Conservation (phyloP, 345 rosid genomes). For the Populus simonii region DNA sequence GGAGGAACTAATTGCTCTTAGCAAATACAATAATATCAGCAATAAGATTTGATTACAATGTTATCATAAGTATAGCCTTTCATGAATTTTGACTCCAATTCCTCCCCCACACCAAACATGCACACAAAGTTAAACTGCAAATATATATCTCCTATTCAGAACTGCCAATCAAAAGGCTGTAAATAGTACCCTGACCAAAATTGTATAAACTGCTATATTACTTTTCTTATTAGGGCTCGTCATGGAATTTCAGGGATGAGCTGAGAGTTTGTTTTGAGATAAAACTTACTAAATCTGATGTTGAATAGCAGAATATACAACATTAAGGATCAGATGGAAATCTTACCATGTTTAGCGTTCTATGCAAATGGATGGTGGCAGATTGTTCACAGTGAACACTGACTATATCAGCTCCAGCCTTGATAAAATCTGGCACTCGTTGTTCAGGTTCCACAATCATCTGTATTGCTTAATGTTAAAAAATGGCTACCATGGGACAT, state of each 20-base stretch:
- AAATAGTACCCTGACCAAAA: neutral
- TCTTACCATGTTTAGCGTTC: conserved; percentile 68
- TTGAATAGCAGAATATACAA: neutral
- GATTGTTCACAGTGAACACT: conserved; percentile 96
- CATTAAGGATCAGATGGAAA: conserved; percentile 4
- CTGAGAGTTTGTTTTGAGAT: neutral
- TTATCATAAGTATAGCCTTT: too few relatives aligned
- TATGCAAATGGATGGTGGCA: conserved; percentile 95
- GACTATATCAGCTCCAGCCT: conserved; percentile 98
- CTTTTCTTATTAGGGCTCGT: neutral
- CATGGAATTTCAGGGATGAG: neutral
- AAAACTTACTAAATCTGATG: neutral
- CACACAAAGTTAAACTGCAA: neutral
- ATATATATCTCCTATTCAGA: neutral
- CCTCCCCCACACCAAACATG: too few relatives aligned
- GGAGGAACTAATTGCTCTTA: conserved; percentile 1
- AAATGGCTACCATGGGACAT: neutral
- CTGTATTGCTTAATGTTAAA: conserved; percentile 39
- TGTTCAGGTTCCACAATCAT: conserved; percentile 98
- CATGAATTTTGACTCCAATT: too few relatives aligned
- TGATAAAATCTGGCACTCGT: conserved; percentile 90
- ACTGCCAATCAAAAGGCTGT: neutral
- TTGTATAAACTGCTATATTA: neutral
- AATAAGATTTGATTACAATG: neutral
- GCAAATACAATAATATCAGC: neutral